phyloP scores from a whole-genome alignment of 179 eudicot genomes.

The Sideroxylon spinosum region DNA sequence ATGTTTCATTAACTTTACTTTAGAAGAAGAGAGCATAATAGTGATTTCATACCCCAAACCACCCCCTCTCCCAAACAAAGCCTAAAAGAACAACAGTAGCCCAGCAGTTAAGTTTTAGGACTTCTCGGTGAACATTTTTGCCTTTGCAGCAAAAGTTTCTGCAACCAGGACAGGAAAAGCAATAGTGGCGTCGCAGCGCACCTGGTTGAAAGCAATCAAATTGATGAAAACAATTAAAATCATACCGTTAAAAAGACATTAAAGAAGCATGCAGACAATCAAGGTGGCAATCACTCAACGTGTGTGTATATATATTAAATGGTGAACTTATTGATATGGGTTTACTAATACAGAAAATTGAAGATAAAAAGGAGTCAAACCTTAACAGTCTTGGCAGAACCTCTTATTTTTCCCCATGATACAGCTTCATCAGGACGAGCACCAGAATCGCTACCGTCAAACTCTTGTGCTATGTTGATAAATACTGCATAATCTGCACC shows the following conservation, averaged over 20 bases:
- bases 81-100: neutral
- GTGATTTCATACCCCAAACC: too few species aligned
- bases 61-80: too few species aligned
- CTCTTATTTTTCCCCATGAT: slow-evolving; percentile 91
- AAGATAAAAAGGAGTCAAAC: slow-evolving; percentile 20
- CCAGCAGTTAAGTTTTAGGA: neutral
- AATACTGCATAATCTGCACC: slow-evolving; percentile 95
- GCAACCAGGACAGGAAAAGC: slow-evolving; percentile 86
- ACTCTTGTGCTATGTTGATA: slow-evolving; percentile 91
- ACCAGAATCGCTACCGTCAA: slow-evolving; percentile 95
- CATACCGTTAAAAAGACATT: neutral
- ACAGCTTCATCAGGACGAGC: slow-evolving; percentile 97
- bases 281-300: neutral
- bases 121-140: slow-evolving; percentile 14
- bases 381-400: slow-evolving; percentile 83
- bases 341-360: neutral
- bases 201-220: slow-evolving; percentile 37
- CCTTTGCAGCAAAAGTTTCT: slow-evolving; percentile 71
- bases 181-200: slow-evolving; percentile 92
- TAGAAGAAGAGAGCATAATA: too few species aligned
- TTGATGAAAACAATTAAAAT: neutral
- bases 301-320: too few species aligned
- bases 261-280: neutral
- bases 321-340: neutral
- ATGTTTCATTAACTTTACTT: too few species aligned